phyloP scores from a whole-genome alignment of 441 rosid genomes.

The Geranium incanum region DNA sequence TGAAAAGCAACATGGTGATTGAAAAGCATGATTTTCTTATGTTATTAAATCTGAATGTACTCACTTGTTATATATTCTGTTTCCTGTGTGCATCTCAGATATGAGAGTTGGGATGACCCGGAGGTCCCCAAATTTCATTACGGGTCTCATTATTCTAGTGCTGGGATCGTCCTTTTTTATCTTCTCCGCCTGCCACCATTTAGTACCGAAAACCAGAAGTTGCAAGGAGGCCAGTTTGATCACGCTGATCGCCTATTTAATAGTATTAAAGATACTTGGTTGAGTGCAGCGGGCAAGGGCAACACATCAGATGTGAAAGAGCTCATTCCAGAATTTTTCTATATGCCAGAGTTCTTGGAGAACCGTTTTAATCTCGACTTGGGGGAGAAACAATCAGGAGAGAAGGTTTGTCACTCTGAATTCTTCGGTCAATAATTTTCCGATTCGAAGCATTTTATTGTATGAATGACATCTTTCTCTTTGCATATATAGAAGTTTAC shows the following conservation, averaged over 20 bases:
- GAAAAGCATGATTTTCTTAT: constrained; percentile 4
- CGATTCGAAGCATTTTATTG: not conserved
- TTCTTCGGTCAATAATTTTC: constrained; percentile 18
- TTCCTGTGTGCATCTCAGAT: constrained; percentile 47
- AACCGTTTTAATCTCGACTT: constrained; percentile 80
- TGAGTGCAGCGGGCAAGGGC: constrained; percentile 98
- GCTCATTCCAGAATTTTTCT: constrained; percentile 97
- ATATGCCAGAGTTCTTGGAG: constrained; percentile 95
- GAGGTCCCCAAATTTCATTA: constrained; percentile 99
- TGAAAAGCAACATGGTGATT: constrained; percentile 4
- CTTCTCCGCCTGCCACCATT: constrained; percentile 98
- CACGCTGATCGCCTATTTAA: constrained; percentile 99
- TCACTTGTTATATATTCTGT: constrained; percentile 8
- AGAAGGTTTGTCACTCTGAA: constrained; percentile 43
- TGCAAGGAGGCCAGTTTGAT: constrained; percentile 99
- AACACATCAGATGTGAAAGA: constrained; percentile 99
- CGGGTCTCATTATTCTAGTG: constrained; percentile 99
- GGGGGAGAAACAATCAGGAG: constrained; percentile 99
- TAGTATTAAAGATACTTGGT: constrained; percentile 93
- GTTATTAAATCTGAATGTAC: constrained; percentile 1
- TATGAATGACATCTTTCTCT: not conserved
- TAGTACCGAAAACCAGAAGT: constrained; percentile 95
- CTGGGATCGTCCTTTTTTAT: constrained; percentile 98
- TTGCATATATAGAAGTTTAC: not conserved
- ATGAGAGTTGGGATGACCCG: constrained; percentile 99